Evolutionary conservation across 768 basidiomycete genomes (phyloP).

Genomic region (Gautieria morchelliformis): DNA sequence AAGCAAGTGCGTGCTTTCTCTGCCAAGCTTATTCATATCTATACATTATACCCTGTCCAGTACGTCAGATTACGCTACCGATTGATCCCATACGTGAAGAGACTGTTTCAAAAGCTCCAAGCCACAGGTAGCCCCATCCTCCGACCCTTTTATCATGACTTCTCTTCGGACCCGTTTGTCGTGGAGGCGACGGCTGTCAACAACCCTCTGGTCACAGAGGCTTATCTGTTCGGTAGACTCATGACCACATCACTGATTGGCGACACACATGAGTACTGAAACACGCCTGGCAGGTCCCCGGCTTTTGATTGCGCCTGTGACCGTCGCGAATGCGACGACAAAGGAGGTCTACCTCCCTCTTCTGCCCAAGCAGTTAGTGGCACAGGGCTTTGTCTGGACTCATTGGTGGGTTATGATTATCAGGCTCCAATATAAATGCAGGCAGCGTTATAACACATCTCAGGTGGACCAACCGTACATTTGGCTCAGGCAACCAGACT

Average conservation of each 20-base stretch:
- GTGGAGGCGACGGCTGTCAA: conserved; percentile 19
- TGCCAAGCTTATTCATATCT: not conserved
- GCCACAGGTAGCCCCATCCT: conserved; percentile 23
- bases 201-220: conserved; percentile 22
- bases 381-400: conserved; percentile 20
- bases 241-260: not conserved
- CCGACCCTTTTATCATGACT: conserved; percentile 26
- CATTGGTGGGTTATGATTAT: conserved; percentile 20
- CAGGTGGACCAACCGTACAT: conserved; percentile 26
- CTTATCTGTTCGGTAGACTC: conserved; percentile 27
- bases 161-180: conserved; percentile 23
- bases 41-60: conserved; percentile 11
- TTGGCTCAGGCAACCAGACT: conserved; percentile 20
- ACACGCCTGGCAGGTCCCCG: conserved; percentile 17
- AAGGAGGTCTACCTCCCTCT: conserved; percentile 24
- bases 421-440: not conserved
- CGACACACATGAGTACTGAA: not conserved
- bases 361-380: conserved; percentile 12
- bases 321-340: conserved; percentile 18
- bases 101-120: conserved; percentile 24
- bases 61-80: conserved; percentile 30
- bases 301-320: conserved; percentile 26
- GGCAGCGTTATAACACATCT: not conserved
- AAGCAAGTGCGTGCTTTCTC: conserved; percentile 18
- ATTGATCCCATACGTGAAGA: conserved; percentile 24